These are phyloP conservation scores for Lasiosphaeria ovina DNA, from an alignment of 495 filamentous ascomycete species.

Conservation along the genomic window DNA sequence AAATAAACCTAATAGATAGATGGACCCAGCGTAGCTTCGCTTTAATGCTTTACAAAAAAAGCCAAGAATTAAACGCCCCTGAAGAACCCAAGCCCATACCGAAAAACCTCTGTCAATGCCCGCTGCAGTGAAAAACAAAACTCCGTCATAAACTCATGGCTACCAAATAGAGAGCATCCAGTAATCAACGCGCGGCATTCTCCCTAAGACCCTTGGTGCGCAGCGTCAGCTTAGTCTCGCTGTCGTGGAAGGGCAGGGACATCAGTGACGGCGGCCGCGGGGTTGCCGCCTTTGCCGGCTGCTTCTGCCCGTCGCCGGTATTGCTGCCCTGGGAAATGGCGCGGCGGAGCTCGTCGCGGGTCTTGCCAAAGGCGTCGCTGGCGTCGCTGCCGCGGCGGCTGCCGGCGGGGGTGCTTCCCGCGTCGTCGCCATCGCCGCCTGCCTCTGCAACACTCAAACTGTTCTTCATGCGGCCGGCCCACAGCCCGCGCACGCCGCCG, in stretches of 20 bases:
- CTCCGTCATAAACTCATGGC: neutral
- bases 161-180: neutral
- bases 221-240: conserved; percentile 37
- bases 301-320: neutral
- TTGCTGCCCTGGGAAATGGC: conserved; percentile 19
- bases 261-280: conserved; percentile 12
- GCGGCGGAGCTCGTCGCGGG: conserved; percentile 40
- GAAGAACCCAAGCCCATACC: neutral
- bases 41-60: too few species aligned
- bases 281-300: neutral
- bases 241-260: conserved; percentile 41
- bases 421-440: conserved; percentile 27
- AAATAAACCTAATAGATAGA: too few species aligned
- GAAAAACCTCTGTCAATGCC: neutral
- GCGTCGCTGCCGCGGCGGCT: conserved; percentile 50
- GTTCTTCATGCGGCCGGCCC: conserved; percentile 40
- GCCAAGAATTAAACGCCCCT: too few species aligned
- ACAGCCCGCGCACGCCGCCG: conserved; percentile 69
- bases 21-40: too few species aligned
- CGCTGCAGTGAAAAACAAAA: neutral
- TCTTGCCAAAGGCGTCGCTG: conserved; percentile 36
- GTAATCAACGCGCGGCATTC: conserved; percentile 35
- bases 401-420: conserved; percentile 36
- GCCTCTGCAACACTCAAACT: conserved; percentile 9
- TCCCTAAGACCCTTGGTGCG: conserved; percentile 49